Base-by-base conservation (phyloP, 805 yeast genomes). In the Zygosaccharomyces siamensis region DNA sequence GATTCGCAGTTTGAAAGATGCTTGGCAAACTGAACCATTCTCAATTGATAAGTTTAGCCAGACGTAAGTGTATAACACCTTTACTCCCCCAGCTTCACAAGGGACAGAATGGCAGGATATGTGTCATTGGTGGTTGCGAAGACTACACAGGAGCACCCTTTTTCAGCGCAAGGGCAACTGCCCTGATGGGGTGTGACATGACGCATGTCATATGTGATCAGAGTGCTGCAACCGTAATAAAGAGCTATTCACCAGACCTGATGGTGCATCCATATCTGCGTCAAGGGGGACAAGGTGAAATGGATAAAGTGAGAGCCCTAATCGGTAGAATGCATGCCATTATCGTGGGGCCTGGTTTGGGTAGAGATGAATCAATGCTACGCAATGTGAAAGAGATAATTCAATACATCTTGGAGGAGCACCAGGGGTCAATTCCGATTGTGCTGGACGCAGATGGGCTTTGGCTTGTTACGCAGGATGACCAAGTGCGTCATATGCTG, bases 111-210 rank as follows among this genome's bases (percentile, higher is more conserved):
- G 98, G 98, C 5, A 76, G 88, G 50, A 73, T 92, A 2, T 88
- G 84, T 8, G 87, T 92, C 0, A 78, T 92, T 53, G 99, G 99
- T 20, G 99, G 99, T 1, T 84, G 93, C 65, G 90, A 86, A 64
- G 97, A 92, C 64, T 92, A 89, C 64, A 90, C 97, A 0, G 99
- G 99, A 0, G 99, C 99, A 0, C 98, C 98, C 1, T 93, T 75
- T 67, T 93, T 93, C 65, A 78, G 95, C 31, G 86, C 95, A 4
- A 84, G 86, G 63, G 86, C 96, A 0, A 80, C 95, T 1, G 86
- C 95, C 2, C 68, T 85, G 32, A 75, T 84, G 43, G 99, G 99
- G 0, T 84, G 89, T 46, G 99, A 92, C 63, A 73, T 93, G 70
- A 78, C 92, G 32, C 98, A 92, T 66, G 76, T 92, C 7, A 75